Conservation (phyloP, 129 eudicot genomes). For the Glebionis coronaria region DNA sequence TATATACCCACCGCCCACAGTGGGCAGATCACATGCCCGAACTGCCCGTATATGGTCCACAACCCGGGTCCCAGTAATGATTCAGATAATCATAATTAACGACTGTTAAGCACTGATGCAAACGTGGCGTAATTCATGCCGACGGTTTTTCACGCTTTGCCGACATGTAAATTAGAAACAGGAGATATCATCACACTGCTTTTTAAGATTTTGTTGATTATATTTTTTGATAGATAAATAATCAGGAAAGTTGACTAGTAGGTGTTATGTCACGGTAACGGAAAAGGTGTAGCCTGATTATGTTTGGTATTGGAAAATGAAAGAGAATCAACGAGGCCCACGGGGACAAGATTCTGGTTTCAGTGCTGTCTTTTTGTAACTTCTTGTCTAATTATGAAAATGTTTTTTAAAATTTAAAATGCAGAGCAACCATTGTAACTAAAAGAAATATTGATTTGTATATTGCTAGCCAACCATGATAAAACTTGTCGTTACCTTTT, state of each 20-base stretch:
- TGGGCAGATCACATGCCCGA: conserved; percentile 20
- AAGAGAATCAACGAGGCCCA: conserved; percentile 2
- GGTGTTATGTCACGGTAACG: conserved; percentile 16
- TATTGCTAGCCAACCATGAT: too few species aligned
- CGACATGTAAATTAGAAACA: conserved; percentile 7
- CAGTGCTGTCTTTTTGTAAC: conserved; percentile 10
- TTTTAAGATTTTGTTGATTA: neutral
- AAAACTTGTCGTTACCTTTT: too few species aligned
- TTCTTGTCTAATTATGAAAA: too few species aligned
- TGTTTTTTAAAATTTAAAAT: too few species aligned
- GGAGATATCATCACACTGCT: neutral
- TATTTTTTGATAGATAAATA: neutral
- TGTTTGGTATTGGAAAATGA: neutral
- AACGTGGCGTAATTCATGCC: conserved; percentile 16
- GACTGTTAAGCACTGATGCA: neutral
- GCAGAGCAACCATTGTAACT: too few species aligned
- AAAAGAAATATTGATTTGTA: too few species aligned
- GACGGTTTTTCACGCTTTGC: conserved; percentile 13
- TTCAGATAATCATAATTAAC: conserved; percentile 14
- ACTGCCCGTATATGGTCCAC: conserved; percentile 24
- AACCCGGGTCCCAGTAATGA: conserved; percentile 13
- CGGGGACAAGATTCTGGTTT: conserved; percentile 10
- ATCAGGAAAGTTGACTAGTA: neutral
- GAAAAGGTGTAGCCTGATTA: neutral
- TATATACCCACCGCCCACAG: conserved; percentile 31